These are phyloP conservation scores for Ustilago trichophora DNA, from an alignment of 1,284 basidiomycete species.

Conservation along the genomic window DNA sequence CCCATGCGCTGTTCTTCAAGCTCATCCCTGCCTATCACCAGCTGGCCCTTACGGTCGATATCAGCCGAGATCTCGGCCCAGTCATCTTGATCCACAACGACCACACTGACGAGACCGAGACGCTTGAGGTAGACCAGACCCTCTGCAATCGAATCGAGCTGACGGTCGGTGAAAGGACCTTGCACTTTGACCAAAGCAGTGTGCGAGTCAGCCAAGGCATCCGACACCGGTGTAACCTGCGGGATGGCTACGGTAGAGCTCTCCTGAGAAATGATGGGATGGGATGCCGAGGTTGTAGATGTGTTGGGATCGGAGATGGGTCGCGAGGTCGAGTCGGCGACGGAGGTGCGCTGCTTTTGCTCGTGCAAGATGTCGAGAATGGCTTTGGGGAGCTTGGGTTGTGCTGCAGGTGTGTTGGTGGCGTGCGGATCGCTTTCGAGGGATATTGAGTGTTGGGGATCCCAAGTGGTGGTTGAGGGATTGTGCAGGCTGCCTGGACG, in stretches of 20 bases:
- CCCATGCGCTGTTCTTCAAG: slow-evolving; percentile 43
- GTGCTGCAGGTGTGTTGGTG: neutral
- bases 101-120: slow-evolving; percentile 91
- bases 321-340: slow-evolving; percentile 41
- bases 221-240: slow-evolving; percentile 30
- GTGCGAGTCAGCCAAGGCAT: slow-evolving; percentile 67
- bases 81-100: slow-evolving; percentile 90
- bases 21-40: slow-evolving; percentile 42
- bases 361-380: slow-evolving; percentile 37
- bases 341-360: slow-evolving; percentile 15
- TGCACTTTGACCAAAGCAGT: slow-evolving; percentile 96
- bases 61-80: slow-evolving; percentile 69
- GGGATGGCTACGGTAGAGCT: slow-evolving; percentile 58
- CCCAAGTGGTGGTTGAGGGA: slow-evolving; percentile 43
- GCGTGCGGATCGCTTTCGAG: slow-evolving; percentile 20
- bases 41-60: slow-evolving; percentile 44
- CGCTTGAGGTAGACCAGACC: slow-evolving; percentile 95
- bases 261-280: slow-evolving; percentile 64
- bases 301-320: slow-evolving; percentile 54
- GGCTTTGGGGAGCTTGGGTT: slow-evolving; percentile 26
- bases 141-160: slow-evolving; percentile 89
- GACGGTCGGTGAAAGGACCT: slow-evolving; percentile 93
- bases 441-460: slow-evolving; percentile 31
- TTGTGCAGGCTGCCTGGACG: slow-evolving; percentile 39
- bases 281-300: slow-evolving; percentile 31